Conservation (phyloP, 2,329 filamentous ascomycete genomes). For the Mycosphaerella sp. region DNA sequence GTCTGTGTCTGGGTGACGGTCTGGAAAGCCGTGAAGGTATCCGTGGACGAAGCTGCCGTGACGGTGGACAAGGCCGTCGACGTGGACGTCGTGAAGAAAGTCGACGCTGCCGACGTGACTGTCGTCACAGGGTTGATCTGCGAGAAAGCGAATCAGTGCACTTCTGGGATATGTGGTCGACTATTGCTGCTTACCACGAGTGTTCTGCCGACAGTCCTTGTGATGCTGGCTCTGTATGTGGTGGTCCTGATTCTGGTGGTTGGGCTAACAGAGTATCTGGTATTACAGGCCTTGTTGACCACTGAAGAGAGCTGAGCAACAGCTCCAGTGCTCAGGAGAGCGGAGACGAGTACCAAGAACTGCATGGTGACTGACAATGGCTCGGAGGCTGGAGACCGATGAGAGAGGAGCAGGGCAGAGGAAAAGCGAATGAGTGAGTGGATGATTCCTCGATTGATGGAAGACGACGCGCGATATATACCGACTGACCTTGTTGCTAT, state of each 20-base stretch:
- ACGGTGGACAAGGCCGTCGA: background rate
- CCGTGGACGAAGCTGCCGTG: conserved; percentile 7
- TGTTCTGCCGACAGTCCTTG: conserved; percentile 2
- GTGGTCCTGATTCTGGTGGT: conserved; percentile 4
- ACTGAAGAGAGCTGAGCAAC: background rate
- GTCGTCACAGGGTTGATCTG: conserved; percentile 3
- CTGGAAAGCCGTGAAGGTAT: conserved; percentile 5
- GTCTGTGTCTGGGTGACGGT: conserved; percentile 2
- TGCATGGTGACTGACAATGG: conserved; percentile 2
- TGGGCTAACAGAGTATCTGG: conserved; percentile 1
- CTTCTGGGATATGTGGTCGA: background rate
- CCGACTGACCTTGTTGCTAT: background rate
- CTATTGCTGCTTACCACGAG: background rate
- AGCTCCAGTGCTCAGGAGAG: conserved; percentile 3
- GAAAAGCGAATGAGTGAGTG: conserved; percentile 2
- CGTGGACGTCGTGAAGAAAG: background rate
- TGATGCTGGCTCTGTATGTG: conserved; percentile 3
- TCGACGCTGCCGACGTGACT: background rate
- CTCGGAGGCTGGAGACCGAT: background rate
- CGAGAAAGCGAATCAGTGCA: background rate
- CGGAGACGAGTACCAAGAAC: conserved; percentile 3
- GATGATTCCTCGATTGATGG: background rate
- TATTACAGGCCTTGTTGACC: conserved; percentile 4
- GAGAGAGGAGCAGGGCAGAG: background rate
- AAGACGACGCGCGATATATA: conserved; percentile 2